Percentiles rank a stretch among this genome's conserved stretches.
Conservation (phyloP, 2,329 filamentous ascomycete genomes). For the Xylaria sp. region DNA sequence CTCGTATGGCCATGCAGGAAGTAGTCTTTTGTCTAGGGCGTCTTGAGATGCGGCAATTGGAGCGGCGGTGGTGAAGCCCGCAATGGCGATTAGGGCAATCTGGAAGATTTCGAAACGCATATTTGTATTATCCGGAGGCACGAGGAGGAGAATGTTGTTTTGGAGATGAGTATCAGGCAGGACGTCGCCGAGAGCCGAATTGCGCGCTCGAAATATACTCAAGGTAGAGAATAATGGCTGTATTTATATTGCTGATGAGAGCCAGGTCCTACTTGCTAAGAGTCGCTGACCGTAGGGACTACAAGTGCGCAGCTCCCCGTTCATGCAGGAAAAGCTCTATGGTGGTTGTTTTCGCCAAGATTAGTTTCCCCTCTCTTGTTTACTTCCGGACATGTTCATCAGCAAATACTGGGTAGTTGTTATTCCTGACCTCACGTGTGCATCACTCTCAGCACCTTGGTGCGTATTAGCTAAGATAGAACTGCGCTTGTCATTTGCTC, state of each 20-base stretch:
- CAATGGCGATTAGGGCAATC: slow-evolving; percentile 10
- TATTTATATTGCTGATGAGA: slow-evolving; percentile 16
- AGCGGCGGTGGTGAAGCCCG: slow-evolving; percentile 17
- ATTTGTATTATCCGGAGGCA: neutral
- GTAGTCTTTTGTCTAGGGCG: slow-evolving; percentile 11
- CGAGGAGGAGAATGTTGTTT: neutral
- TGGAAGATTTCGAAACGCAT: slow-evolving; percentile 23
- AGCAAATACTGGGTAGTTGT: neutral
- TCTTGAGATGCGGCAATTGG: slow-evolving; percentile 14
- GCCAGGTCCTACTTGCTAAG: neutral
- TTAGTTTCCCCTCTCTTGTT: neutral
- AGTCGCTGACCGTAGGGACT: neutral
- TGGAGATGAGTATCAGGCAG: neutral
- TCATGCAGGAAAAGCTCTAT: neutral
- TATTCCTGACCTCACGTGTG: neutral
- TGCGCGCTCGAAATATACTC: neutral
- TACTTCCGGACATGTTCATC: neutral
- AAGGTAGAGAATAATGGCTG: neutral
- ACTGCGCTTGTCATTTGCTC: neutral
- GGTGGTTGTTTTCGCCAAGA: neutral
- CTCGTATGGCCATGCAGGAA: slow-evolving; percentile 10
- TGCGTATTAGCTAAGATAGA: neutral
- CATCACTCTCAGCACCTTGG: neutral
- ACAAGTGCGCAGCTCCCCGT: neutral
- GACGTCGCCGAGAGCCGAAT: neutral